phyloP scores from a whole-genome alignment of 805 yeast genomes.

The Candida sakaeoensis region DNA sequence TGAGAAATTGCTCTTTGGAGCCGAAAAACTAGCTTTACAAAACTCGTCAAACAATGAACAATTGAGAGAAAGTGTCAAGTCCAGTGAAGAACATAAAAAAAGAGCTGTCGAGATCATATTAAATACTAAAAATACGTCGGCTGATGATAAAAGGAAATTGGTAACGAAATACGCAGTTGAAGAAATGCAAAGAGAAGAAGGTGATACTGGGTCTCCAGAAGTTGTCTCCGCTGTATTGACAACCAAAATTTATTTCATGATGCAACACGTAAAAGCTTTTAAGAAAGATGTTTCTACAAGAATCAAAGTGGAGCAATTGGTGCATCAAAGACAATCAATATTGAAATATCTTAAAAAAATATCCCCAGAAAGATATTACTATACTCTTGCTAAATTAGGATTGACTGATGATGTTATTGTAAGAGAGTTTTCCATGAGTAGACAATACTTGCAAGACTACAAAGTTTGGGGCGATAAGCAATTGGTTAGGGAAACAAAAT shows the following conservation, averaged over 20 bases:
- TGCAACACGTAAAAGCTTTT: constrained; percentile 62
- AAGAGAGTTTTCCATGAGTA: constrained; percentile 78
- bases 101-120: constrained; percentile 70
- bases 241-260: constrained; percentile 70
- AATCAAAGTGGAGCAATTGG: constrained; percentile 72
- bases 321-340: constrained; percentile 83
- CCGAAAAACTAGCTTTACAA: constrained; percentile 56
- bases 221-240: constrained; percentile 93
- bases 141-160: constrained; percentile 51
- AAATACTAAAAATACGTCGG: constrained; percentile 66
- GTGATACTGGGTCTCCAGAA: constrained; percentile 93
- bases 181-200: constrained; percentile 80
- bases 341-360: constrained; percentile 78
- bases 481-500: constrained; percentile 47
- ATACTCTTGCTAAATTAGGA: constrained; percentile 85
- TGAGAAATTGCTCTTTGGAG: constrained; percentile 74
- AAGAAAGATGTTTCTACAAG: constrained; percentile 72
- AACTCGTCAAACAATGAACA: constrained; percentile 30
- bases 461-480: constrained; percentile 73
- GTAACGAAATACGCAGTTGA: constrained; percentile 63
- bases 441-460: constrained; percentile 73
- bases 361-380: constrained; percentile 77
- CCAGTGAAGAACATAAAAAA: constrained; percentile 52
- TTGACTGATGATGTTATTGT: constrained; percentile 74
- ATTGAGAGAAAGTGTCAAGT: constrained; percentile 24